Base-by-base conservation (phyloP, 352 stramenopile species). In the Globisporangium paddicum region DNA sequence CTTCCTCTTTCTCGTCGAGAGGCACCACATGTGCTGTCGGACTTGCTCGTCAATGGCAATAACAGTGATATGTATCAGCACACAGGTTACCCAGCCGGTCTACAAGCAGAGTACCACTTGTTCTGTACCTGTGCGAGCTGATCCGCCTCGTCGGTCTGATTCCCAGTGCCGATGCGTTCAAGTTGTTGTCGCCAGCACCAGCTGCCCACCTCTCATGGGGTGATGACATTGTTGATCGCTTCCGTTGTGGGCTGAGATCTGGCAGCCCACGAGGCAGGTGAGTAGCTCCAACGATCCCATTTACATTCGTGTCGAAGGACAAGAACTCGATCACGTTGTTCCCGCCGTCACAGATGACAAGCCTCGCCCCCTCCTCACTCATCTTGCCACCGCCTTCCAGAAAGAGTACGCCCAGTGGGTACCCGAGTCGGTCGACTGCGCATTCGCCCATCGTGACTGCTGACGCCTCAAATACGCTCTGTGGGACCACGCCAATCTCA, bases 271-370 rank as follows among this genome's bases (percentile, higher is more conserved):
- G 18, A 23, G 9, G 3, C 23, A 7, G 28, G 6, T 38, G 25
- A 18, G 14, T 37, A 5, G 16, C 30, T 11, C 46, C 14, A 37
- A 54, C 21, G 3, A 35, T 42, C 14, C 41, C 49, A 7, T n/a
- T 52, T 26, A 53, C 23, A 5, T 10, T 40, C 11, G n/a, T 18
- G 25, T 40, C 60, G 30, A 59, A 44, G 7, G 60, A 48, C 25
- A 62, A 41, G n/a, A 51, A 46, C 23, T 66, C 38, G 35, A 72
- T 64, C 11, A 67, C 38, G 38, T 72, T 67, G 42, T 57, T 69
- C 6, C 62, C 66, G 1, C 55, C 59, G 26, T 72, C 66, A 23
- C 66, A 72, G 1, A 72, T 62, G 5, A 64, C 55, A 18, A 72
- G 61, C 7, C 37, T 54, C 55, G 25, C 38, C 1, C 25, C 23